Base-by-base conservation (phyloP, 1,139 yeast species). In the Debaryomyces coudertii region DNA sequence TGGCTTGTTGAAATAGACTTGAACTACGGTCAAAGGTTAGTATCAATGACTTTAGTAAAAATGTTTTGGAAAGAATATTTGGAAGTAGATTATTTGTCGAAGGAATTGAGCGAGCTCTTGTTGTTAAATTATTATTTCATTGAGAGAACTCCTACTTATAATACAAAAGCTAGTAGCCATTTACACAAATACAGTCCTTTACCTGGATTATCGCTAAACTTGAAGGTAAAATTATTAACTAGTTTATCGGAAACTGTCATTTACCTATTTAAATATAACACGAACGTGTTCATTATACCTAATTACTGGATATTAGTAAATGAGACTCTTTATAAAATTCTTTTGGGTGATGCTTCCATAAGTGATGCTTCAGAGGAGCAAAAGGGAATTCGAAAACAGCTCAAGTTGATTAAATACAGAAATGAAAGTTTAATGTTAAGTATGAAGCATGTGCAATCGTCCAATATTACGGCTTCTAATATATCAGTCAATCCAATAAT, bases 251-350 rank as follows among this genome's bases (percentile, higher is more conserved):
- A 63, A n/a, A 61, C 63, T 9, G 69, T 83, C 1, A 62, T 67
- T 12, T 73, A 71, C 50, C 65, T 85, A 16, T 89, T 87, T 68
- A 74, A 75, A 55, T 65, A 69, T 55, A 76, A 85, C 73, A 55
- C 83, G 60, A 90, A 87, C 55, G 77, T 85, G 4, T 90, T 90
- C 55, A 82, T 90, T n/a, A 75, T 88, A 33, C 95, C 97, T 0
- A 77, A 76, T 44, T 76, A 73, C 47, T 90, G 97, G 97, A 71
- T 76, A 11, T 60, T 77, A 5, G 66, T 87, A 42, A 83, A 83
- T 40, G 73, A 79, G 1, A 54, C 66, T 0, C 56, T 76, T 18
- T 61, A 57, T 43, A 60, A 60, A 16, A 78, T 81, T 8, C 61
- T 88, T 14, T 46, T 64, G 7, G 52, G 69, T 62, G 57, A 78